Conservation (phyloP, 768 basidiomycete genomes). For the Lactarius tabidus region DNA sequence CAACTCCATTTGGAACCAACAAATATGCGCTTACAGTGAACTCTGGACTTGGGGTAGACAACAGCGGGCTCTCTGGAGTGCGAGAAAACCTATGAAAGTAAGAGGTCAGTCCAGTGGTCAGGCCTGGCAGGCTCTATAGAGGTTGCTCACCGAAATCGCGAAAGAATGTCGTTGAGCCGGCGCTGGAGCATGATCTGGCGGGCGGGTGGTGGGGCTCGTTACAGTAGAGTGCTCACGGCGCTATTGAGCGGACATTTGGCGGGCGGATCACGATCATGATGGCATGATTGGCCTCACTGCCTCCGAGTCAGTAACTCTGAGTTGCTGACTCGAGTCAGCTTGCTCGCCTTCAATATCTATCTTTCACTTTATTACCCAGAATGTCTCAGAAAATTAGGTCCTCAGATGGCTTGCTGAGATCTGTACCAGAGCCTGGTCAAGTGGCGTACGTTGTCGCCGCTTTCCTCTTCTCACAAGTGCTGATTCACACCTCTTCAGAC, state of each 20-base stretch:
- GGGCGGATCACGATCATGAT: not conserved
- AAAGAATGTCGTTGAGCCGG: not conserved
- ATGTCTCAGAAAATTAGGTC: constrained; percentile 41
- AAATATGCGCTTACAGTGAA: constrained; percentile 16
- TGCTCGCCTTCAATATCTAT: not conserved
- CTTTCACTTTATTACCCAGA: not conserved
- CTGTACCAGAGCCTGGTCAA: constrained; percentile 41
- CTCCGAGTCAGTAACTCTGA: no score
- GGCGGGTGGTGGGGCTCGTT: not conserved
- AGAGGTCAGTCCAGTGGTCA: not conserved
- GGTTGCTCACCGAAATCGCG: constrained; percentile 10
- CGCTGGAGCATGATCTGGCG: not conserved
- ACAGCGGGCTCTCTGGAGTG: not conserved
- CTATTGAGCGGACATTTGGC: not conserved
- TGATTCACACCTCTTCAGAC: constrained; percentile 34
- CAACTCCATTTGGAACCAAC: not conserved
- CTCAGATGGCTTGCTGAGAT: constrained; percentile 42
- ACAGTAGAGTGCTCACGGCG: not conserved
- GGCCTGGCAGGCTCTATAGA: not conserved
- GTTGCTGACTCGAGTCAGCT: constrained; percentile 9
- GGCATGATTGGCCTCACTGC: not conserved
- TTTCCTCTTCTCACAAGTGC: constrained; percentile 4
- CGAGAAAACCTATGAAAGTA: not conserved
- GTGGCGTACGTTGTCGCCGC: constrained; percentile 37
- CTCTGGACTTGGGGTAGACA: constrained; percentile 19